Percentiles rank a stretch among this genome's conserved stretches.
phyloP scores from a whole-genome alignment of 768 basidiomycete genomes.

The Rhodosporidiobolus sp. region DNA sequence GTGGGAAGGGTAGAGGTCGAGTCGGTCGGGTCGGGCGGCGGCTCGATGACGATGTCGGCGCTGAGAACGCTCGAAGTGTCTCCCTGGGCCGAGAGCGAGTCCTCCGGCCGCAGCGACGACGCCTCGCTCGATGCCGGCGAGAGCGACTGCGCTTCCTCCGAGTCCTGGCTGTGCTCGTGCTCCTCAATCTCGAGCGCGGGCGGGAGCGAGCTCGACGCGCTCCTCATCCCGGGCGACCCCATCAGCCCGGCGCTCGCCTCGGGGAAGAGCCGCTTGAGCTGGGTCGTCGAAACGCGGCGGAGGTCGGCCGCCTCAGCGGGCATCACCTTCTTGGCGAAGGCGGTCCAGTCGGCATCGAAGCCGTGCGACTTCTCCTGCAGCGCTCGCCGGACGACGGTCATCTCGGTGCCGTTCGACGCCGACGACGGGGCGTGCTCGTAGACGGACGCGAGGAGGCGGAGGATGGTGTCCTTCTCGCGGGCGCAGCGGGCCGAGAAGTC shows the following conservation, averaged over 20 bases:
- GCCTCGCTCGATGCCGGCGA: background rate
- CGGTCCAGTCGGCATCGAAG: conserved; percentile 93
- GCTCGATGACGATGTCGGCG: background rate
- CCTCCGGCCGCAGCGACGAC: background rate
- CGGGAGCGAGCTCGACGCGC: conserved; percentile 10
- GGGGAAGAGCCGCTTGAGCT: conserved; percentile 50
- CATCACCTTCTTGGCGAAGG: conserved; percentile 56
- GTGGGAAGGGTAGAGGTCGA: background rate
- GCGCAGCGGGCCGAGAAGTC: conserved; percentile 71
- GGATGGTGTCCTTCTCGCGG: conserved; percentile 63
- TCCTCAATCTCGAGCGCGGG: conserved; percentile 37
- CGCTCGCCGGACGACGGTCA: conserved; percentile 74
- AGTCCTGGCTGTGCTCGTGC: background rate
- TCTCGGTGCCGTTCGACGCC: conserved; percentile 34
- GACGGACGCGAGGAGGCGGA: conserved; percentile 67
- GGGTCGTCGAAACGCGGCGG: conserved; percentile 50
- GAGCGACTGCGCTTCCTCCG: background rate
- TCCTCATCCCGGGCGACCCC: conserved; percentile 19
- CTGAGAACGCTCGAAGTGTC: conserved; percentile 2
- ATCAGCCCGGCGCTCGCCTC: conserved; percentile 3
- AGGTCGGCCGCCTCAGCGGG: conserved; percentile 57
- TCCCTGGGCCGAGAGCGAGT: background rate
- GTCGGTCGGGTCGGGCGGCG: too few relatives aligned
- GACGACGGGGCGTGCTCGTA: conserved; percentile 61
- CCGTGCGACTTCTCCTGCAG: conserved; percentile 90